Base-by-base conservation (phyloP, 805 yeast genomes). In the Teunomyces gatunensis region DNA sequence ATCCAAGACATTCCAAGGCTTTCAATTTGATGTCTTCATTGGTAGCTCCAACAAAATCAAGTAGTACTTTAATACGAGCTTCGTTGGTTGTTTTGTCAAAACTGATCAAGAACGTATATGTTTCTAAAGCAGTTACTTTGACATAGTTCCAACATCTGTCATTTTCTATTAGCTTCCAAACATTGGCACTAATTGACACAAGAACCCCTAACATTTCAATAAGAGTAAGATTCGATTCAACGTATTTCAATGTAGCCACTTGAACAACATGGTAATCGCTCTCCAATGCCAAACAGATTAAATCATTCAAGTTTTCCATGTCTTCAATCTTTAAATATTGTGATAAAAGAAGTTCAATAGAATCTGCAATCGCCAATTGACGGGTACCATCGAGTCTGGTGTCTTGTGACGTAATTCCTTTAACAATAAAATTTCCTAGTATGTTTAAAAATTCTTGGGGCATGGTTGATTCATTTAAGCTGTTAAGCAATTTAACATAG, bases 351-450 rank as follows among this genome's bases (percentile, higher is more conserved):
- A 76, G 42, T 2, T 48, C 41, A 6, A 62, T 52, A 7, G 72
- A 50, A 2, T 58, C 57, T 12, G 72, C 64, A 21, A 79, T 44
- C 13, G 79, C 70, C 15, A 81, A 57, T 50, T 80, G 83, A 46
- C 71, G 74, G 7, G 78, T 66, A 2, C 87, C 87, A 58, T 79
- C 73, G 13, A 75, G 54, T 18, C 58, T 54, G 5, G 52, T 53
- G 2, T 28, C 29, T 4, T 47, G 42, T 41, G 61, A 32, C 6
- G 42, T 20, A 11, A 56, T 60, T n/a, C 73, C 64, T 0, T 52
- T 41, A 3, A 70, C 47, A 35, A 79, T 73, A 57, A 73, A 71
- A 4, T 53, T 50, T 1, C 67, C 70, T 18, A 81, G 50, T 5
- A 49, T 33, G 4, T 48, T 28, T 53, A 6, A 48, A 35, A 1